Conservation (phyloP, 371 early-diverging fungal species). For the Rhizopus sp. region DNA sequence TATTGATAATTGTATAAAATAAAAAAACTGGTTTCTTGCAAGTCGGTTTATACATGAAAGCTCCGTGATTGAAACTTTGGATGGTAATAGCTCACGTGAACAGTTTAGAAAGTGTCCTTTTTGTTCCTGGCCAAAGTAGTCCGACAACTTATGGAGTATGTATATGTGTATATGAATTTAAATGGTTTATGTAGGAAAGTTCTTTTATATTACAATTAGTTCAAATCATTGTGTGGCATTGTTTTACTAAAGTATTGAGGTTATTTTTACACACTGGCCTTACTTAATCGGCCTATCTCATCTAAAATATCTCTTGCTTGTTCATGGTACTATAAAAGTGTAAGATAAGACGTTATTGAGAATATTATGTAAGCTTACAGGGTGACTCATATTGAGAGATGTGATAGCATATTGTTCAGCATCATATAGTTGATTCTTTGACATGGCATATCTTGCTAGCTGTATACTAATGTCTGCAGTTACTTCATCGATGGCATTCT, state of each 20-base stretch:
- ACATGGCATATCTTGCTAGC: slow-evolving; percentile 62
- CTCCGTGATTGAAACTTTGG: no score
- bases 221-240: not conserved
- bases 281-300: slow-evolving; percentile 26
- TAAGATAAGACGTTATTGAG: not conserved
- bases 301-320: slow-evolving; percentile 46
- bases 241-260: not conserved
- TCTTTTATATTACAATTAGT: not conserved
- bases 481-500: slow-evolving; percentile 37
- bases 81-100: no score
- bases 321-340: slow-evolving; percentile 45
- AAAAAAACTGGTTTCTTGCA: no score
- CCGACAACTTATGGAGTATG: no score
- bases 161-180: no score
- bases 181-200: no score
- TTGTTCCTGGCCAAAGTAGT: no score
- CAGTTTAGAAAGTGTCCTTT: no score
- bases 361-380: slow-evolving; percentile 26
- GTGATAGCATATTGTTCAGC: slow-evolving; percentile 51
- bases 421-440: slow-evolving; percentile 38
- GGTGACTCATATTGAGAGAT: slow-evolving; percentile 42
- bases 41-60: no score
- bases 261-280: not conserved
- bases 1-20: no score
- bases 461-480: slow-evolving; percentile 58